Conservation (phyloP, 305 asterid species). For the Solanum hybrid region DNA sequence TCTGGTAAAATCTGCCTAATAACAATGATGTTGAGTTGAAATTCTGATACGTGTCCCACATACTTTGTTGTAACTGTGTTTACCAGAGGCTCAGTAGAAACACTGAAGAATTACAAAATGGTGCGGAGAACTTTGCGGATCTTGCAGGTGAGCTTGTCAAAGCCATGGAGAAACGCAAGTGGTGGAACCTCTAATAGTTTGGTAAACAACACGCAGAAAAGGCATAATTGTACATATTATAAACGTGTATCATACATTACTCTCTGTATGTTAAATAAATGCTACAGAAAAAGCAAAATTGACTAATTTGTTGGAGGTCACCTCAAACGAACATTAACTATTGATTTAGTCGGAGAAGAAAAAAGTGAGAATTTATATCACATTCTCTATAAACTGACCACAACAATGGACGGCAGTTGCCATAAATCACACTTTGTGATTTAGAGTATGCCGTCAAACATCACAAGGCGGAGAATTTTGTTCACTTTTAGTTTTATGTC, state of each 20-base stretch:
- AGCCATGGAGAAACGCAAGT: slow-evolving; percentile 70
- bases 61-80: background rate
- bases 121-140: slow-evolving; percentile 61
- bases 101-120: slow-evolving; percentile 66
- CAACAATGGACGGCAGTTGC: background rate
- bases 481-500: background rate
- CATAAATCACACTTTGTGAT: background rate
- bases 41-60: background rate
- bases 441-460: background rate
- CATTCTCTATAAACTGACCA: background rate
- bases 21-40: background rate
- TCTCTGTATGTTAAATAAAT: background rate
- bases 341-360: background rate
- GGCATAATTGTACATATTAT: background rate
- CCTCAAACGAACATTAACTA: background rate
- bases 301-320: background rate
- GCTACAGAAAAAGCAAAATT: background rate
- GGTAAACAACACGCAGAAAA: background rate
- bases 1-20: background rate
- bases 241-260: background rate
- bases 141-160: slow-evolving; percentile 73
- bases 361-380: background rate
- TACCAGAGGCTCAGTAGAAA: slow-evolving; percentile 55
- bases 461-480: background rate
- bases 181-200: slow-evolving; percentile 68